Evolutionary conservation across 495 filamentous ascomycete genomes (phyloP), one percentile per base, ranked within the genome.

Genomic region (Astrothelium subdiscretum): DNA sequence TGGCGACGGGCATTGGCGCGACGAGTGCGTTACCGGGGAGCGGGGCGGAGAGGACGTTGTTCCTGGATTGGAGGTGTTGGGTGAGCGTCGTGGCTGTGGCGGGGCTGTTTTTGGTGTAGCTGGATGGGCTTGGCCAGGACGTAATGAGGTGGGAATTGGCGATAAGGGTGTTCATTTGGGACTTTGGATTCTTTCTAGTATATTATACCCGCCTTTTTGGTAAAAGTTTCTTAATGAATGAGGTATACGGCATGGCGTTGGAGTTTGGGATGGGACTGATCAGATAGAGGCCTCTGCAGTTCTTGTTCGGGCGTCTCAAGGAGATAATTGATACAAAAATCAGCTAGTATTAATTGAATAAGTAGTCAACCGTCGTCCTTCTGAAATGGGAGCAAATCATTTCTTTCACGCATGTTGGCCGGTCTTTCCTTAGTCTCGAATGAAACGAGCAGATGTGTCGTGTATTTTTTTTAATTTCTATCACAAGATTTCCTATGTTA

Each of bases 61-160:
- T 26, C 29, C 15, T 54, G 48, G 48, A 54, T 54, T 54, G 48
- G 48, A 54, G 48, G 20, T 54, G 48, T 54, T 54, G 48, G 48
- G 2, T 2, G 0, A 29, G 48, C 2, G 48, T 54, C 29, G 24
- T 29, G 12, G 48, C 48, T 8, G 48, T 29, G 48, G 24, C 20
- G 0, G 48, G 48, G 5, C 2, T 54, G 5, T 54, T 11, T 0
- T 27, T 54, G 22, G 20, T 54, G 20, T 54, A 54, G 24, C 8
- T 38, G 35, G 35, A 15, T 0, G 15, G 35, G 15, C 0, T 8
- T 8, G 35, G 15, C 8, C 8, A 15, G 35, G 35, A 38, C n/a
- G n/a, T n/a, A n/a, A n/a, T n/a, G 3, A 29, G 8, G 5, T 54
- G 48, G 12, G 8, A 27, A 6, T n/a, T 26, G 8, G 8, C 1